Percentiles rank a stretch among this genome's conserved stretches.
Evolutionary conservation across 306 rosid species (phyloP).

Genomic region (Rubus parviflorus): DNA sequence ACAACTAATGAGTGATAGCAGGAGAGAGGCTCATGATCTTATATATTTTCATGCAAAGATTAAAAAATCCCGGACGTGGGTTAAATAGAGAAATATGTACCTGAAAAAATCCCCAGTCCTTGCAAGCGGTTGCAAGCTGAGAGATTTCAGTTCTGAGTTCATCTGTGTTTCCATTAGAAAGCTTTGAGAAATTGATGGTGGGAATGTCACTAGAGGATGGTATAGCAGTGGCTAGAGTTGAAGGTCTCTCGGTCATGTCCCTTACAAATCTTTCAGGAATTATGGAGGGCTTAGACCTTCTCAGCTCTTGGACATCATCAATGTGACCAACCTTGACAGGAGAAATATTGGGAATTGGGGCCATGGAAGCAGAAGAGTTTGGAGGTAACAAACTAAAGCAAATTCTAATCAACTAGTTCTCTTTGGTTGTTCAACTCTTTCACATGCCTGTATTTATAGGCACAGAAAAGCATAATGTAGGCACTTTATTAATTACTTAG

Average conservation of each 20-base stretch:
- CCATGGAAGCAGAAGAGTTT: slow-evolving; percentile 47
- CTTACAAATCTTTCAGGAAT: slow-evolving; percentile 90
- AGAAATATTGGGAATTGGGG: slow-evolving; percentile 53
- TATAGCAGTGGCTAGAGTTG: slow-evolving; percentile 29
- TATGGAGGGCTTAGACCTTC: slow-evolving; percentile 55
- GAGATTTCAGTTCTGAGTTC: slow-evolving; percentile 42
- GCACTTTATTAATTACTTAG: slow-evolving; percentile 2
- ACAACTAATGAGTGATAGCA: background rate
- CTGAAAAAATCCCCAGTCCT: slow-evolving; percentile 98
- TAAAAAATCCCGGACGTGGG: background rate
- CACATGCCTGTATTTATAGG: slow-evolving; percentile 54
- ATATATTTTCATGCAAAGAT: background rate
- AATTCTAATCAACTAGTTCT: slow-evolving; percentile 5
- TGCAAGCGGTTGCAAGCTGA: slow-evolving; percentile 67
- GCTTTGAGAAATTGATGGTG: slow-evolving; percentile 64
- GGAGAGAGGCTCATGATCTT: background rate
- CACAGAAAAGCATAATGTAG: slow-evolving; percentile 26
- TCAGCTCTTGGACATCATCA: slow-evolving; percentile 94
- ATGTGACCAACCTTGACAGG: slow-evolving; percentile 72
- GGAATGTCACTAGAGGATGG: slow-evolving; percentile 56
- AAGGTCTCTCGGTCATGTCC: slow-evolving; percentile 71
- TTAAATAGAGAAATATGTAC: slow-evolving; percentile 30
- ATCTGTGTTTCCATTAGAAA: slow-evolving; percentile 48
- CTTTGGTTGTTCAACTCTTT: slow-evolving; percentile 22
- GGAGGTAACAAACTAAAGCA: slow-evolving; percentile 10